Evolutionary conservation across 2,329 filamentous ascomycete genomes (phyloP).

Genomic region (Alternaria triticimaculans): DNA sequence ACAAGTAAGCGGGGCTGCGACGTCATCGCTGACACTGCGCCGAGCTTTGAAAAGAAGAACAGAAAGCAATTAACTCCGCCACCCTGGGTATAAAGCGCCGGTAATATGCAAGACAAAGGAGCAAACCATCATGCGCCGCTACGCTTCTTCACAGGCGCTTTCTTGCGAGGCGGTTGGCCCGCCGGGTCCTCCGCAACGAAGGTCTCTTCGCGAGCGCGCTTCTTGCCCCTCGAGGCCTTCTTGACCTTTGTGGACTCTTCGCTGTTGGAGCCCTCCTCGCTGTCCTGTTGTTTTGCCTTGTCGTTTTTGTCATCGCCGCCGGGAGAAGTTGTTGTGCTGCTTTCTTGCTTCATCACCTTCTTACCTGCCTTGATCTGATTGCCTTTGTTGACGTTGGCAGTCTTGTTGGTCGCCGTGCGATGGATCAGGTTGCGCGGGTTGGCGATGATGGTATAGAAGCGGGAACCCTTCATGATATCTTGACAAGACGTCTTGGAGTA

Average conservation of each 20-base stretch:
- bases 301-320: not conserved
- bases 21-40: not conserved
- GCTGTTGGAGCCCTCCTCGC: not conserved
- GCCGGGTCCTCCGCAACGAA: not conserved
- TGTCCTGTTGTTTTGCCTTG: not conserved
- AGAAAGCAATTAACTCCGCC: not conserved
- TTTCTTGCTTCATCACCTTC: not conserved
- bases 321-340: not conserved
- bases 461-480: slow-evolving; percentile 19
- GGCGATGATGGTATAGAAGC: slow-evolving; percentile 7
- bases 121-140: not conserved
- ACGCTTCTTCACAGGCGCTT: not conserved
- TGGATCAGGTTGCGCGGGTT: slow-evolving; percentile 5
- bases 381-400: slow-evolving; percentile 7
- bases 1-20: not conserved
- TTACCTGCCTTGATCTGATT: not conserved
- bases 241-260: not conserved
- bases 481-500: slow-evolving; percentile 15
- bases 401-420: slow-evolving; percentile 14
- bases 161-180: not conserved
- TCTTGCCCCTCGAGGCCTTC: not conserved
- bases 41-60: not conserved
- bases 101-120: no score
- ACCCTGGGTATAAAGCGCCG: not conserved
- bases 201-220: not conserved